Base-by-base conservation (phyloP, 768 basidiomycete genomes). In the Sistotremastrum suecicum region DNA sequence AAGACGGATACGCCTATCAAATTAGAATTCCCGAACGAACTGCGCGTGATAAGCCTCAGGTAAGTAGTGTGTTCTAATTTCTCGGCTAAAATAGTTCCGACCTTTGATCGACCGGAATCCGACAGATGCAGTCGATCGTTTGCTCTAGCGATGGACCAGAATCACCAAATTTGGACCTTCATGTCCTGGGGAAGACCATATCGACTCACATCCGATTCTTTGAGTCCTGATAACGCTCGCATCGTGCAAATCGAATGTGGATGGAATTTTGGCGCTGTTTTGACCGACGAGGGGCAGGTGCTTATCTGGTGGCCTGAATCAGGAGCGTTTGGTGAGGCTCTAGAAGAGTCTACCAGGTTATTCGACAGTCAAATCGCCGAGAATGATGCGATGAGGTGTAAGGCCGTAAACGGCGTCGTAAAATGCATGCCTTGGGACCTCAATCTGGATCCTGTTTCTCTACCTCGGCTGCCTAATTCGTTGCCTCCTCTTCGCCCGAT, bases 111-210 rank as follows among this genome's bases (percentile, higher is more conserved):
- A 34, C 33, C 43, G 30, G 46, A 36, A 30, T 36, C 47, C 33
- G 39, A 50, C 49, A 89, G 87, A 54, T 88, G 84, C 54, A 89
- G 88, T 39, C 71, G 89, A 48, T 56, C 80, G 31, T 85, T 90
- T 57, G 70, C 78, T 3, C 69, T 77, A 9, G 71, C 75, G 33
- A 63, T 89, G 39, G 85, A 87, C 55, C 60, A 66, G 37, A 58
- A 66, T 7, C 61, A 68, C 41, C 66, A 70, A 36, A 67, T 91
- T 31, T 90, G 83, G 83, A 82, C 74, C 8, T 84, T 87, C 57
- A 59, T 70, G 4, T 78, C 67, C 53, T 90, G 87, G 75, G 89
- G 86, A 3, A 69, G 83, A 20, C 85, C 88, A 1, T 83, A 83
- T 64, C 66, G 67, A 38, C 65, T 89, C 36, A 46, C 55, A 10